Evolutionary conservation across 495 filamentous ascomycete genomes (phyloP).

Genomic region (Penicillium simplicissimum): DNA sequence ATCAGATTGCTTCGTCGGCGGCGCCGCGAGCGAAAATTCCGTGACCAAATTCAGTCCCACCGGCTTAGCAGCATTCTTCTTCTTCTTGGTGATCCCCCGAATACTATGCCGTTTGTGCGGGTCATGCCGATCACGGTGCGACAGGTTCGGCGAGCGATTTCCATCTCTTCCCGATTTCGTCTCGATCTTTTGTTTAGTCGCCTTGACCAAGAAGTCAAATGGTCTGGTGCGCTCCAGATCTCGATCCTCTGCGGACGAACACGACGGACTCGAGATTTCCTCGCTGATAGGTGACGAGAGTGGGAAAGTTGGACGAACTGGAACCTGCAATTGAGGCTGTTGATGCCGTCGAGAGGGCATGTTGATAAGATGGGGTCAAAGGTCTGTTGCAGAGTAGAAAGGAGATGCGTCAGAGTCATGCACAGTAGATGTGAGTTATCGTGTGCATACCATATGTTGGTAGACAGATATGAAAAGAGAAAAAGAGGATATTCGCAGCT

Average conservation of each 20-base stretch:
- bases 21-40: constrained; percentile 36
- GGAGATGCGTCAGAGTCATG: not conserved
- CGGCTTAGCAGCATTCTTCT: constrained; percentile 44
- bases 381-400: not conserved
- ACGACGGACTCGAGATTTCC: constrained; percentile 42
- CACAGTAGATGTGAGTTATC: not conserved
- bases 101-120: constrained; percentile 13
- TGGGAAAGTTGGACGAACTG: constrained; percentile 39
- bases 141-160: constrained; percentile 10
- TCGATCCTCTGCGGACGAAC: constrained; percentile 37
- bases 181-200: constrained; percentile 30
- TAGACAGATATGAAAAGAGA: constrained; percentile 1
- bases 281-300: constrained; percentile 49
- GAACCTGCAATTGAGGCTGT: constrained; percentile 33
- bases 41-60: constrained; percentile 67
- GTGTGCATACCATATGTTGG: constrained; percentile 21
- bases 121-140: constrained; percentile 12
- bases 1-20: constrained; percentile 12
- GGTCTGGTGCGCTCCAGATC: constrained; percentile 32
- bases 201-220: constrained; percentile 35
- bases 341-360: constrained; percentile 32
- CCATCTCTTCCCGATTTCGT: constrained; percentile 7
- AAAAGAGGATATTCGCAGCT: not conserved
- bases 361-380: constrained; percentile 6
- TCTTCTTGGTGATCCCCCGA: constrained; percentile 43